Base-by-base conservation (phyloP, 345 rosid genomes). In the Nephelium lappaceum region DNA sequence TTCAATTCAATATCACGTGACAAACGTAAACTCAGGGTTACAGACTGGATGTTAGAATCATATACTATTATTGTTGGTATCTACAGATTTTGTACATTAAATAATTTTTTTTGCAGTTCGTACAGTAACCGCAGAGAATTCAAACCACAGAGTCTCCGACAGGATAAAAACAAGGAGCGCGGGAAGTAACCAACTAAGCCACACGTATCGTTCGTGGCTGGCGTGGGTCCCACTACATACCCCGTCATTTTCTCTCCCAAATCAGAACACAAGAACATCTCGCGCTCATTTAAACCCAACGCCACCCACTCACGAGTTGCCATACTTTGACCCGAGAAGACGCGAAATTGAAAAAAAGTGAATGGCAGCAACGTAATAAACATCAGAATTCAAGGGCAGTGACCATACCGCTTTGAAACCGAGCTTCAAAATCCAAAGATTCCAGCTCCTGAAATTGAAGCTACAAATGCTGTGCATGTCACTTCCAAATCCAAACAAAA, bases 341-440 rank as follows among this genome's bases (percentile, higher is more conserved):
- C 75, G 76, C 63, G 60, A 81, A 72, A 31, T 70, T 66, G 73
- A 31, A 68, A 14, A 14, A 58, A 3, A 5, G 39, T 0, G 0
- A 12, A n/a, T 82, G 87, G 86, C 77, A 79, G 4, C 25, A 2
- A 16, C 3, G 86, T 57, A 81, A 80, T 75, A 78, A 78, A 39
- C 0, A 0, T 0, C 0, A 31, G 73, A 78, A 0, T 8, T 8
- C 1, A 19, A 77, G 82, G 90, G 65, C 5, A 55, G 2, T 60
- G 10, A 60, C 21, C 2, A 18, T 49, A 47, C 2, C 16, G 4
- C 6, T 2, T 1, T 12, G 18, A 78, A 57, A 36, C 39, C 47
- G 82, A 23, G 64, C 41, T 81, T 60, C 82, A 78, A 79, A 68
- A 82, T 81, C 55, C 84, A 80, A 75, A 74, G 85, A 81, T 81